Evolutionary conservation across 2,329 filamentous ascomycete species (phyloP), one percentile per base, ranked within the genome.

Genomic region (Aspergillus jensenii): DNA sequence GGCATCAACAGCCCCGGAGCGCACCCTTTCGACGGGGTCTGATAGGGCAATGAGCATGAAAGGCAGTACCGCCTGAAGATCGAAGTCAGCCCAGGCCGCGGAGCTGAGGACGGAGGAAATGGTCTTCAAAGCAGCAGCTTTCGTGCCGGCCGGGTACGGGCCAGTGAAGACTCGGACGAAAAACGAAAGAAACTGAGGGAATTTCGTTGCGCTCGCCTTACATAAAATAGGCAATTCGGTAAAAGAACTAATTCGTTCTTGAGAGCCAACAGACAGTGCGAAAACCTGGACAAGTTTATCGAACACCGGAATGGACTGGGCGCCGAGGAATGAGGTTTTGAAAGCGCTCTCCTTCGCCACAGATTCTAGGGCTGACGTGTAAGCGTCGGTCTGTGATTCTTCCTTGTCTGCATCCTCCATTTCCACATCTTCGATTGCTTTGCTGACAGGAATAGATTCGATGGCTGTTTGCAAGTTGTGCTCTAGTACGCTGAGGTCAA

Each of bases 61-160:
- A 2, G 93, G 93, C n/a, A 96, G 70, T 17, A 97, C 72, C 11
- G 86, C 84, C 70, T 98, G 93, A 49, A 93, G 81, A 70, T 96
- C 90, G 7, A 84, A 69, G 19, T 78, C 77, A 21, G 31, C 33
- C 44, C 69, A 72, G 58, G 75, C 74, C 9, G 76, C 73, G 53
- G 84, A 83, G 45, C 59, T 62, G 17, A 91, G 71, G 25, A 81
- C 79, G 31, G 79, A 79, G 59, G 86, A 84, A 14, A 86, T 82
- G 68, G 86, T 81, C 41, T 87, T 85, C 49, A 96, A 75, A 11
- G 92, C 90, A 8, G 87, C 83, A 55, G 84, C 81, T 61, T 90
- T 86, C 3, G 87, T 87, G 46, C 90, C 77, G 2, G 85, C 85
- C 6, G 90, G 88, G 68, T 88, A 88, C 1, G 86, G 81, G 0